phyloP scores from a whole-genome alignment of 306 rosid species.

The Hippophae tibetana region DNA sequence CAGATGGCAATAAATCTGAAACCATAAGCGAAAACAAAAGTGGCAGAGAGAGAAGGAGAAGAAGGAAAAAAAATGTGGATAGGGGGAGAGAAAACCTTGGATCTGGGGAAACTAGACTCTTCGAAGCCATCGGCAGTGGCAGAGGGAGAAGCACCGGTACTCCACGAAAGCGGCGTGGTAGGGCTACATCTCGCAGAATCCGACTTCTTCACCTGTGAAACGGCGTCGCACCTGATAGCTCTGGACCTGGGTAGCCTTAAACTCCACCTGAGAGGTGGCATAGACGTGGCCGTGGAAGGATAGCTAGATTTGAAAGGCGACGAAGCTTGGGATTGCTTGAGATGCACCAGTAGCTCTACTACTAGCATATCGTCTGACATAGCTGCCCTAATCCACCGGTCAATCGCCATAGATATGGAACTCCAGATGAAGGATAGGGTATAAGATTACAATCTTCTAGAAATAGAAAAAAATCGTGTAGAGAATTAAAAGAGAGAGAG shows the following conservation, averaged over 20 bases:
- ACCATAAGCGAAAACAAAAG: no score
- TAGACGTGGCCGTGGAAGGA: background rate
- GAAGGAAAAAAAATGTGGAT: background rate
- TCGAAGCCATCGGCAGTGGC: slow-evolving; percentile 67
- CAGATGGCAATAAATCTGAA: slow-evolving; percentile 21
- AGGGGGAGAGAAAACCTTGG: slow-evolving; percentile 46
- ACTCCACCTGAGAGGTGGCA: slow-evolving; percentile 53
- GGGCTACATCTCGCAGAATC: slow-evolving; percentile 84
- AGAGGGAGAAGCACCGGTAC: slow-evolving; percentile 68
- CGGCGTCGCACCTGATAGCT: slow-evolving; percentile 40
- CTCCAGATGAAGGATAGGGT: no score
- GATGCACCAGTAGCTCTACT: slow-evolving; percentile 54
- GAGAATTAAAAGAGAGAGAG: no score
- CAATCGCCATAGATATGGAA: slow-evolving; percentile 23
- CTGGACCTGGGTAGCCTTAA: slow-evolving; percentile 38
- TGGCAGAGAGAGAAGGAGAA: background rate
- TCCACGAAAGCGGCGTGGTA: slow-evolving; percentile 93
- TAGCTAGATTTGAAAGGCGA: slow-evolving; percentile 34
- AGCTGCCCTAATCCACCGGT: slow-evolving; percentile 64
- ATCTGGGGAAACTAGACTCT: slow-evolving; percentile 62
- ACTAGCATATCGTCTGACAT: slow-evolving; percentile 59
- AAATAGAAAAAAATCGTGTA: no score
- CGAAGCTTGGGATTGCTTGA: slow-evolving; percentile 46
- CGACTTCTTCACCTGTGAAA: slow-evolving; percentile 24
- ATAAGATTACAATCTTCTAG: no score